phyloP scores from a whole-genome alignment of 1,284 basidiomycete species.

The Entoloma clypeatum region DNA sequence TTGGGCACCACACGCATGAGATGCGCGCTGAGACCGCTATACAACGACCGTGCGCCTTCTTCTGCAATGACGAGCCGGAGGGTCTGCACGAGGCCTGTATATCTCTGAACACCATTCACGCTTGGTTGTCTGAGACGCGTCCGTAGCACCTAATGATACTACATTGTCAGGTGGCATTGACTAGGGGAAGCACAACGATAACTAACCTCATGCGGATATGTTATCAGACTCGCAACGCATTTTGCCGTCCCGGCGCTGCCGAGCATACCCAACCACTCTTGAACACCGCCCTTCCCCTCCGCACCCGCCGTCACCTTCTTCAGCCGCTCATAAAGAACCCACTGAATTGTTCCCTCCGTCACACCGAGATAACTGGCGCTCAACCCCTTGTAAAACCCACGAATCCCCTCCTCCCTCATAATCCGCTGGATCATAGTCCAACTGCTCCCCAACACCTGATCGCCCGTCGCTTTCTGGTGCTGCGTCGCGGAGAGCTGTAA shows the following conservation, averaged over 20 bases:
- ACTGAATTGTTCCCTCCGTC: constrained; percentile 96
- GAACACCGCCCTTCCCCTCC: constrained; percentile 51
- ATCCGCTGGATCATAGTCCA: constrained; percentile 70
- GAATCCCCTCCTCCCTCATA: constrained; percentile 75
- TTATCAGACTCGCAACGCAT: constrained; percentile 88
- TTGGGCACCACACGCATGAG: constrained; percentile 97
- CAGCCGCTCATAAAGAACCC: constrained; percentile 91
- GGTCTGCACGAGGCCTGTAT: constrained; percentile 85
- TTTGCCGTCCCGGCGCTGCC: constrained; percentile 94
- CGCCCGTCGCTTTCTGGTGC: constrained; percentile 16
- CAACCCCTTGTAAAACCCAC: constrained; percentile 92
- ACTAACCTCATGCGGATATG: constrained; percentile 92
- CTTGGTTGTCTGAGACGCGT: constrained; percentile 89
- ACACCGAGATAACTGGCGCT: constrained; percentile 96
- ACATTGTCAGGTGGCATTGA: constrained; percentile 1
- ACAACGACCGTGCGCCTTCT: constrained; percentile 84
- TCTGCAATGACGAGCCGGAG: constrained; percentile 84
- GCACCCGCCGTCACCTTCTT: constrained; percentile 59
- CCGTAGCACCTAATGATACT: constrained; percentile 66
- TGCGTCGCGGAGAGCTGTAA: constrained; percentile 62
- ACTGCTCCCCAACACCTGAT: constrained; percentile 48
- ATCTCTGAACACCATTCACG: constrained; percentile 73
- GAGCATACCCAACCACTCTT: constrained; percentile 78
- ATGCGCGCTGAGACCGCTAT: constrained; percentile 93
- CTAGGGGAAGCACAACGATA: neutral